Evolutionary conservation across 176 grass and related monocot species (phyloP), one percentile per base, ranked within the genome.

Genomic region (Puccinellia tenuiflora): DNA sequence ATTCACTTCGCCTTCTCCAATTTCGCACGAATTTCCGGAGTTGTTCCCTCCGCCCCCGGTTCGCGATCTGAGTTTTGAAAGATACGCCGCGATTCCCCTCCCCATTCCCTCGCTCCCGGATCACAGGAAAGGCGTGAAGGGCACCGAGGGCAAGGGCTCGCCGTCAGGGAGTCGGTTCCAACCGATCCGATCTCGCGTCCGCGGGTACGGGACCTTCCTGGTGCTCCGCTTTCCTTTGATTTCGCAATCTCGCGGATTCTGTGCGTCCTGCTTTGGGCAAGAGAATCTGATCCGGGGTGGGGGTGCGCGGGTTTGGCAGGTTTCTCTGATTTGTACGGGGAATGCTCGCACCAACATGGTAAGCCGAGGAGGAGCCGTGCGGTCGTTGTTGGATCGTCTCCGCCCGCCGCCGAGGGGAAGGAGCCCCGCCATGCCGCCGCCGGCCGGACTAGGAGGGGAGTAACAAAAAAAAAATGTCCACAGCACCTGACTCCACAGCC

Each of bases 271-370:
- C 54, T 21, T 61, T 47, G 66, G 65, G 82, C 20, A 5, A 7
- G 40, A n/a, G 28, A 79, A 83, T 73, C 74, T 78, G 53, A 29
- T 83, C 64, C 65, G 79, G 2, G 18, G 33, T n/a, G 43, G 10
- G 33, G 70, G 68, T 63, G 62, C 21, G 71, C 43, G 6, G 40
- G 9, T 25, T 73, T 68, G 65, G 65, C 88, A 79, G 88, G 79
- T 73, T 73, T 18, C 28, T 45, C 7, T 68, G 56, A 28, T 72
- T 61, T 73, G 69, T 39, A 52, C 59, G 55, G 59, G 85, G 88
- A 98, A 95, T 95, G 95, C 81, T 81, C 71, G 85, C 71, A 25
- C 22, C 68, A 38, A 86, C 28, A 98, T 98, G 95, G 82, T 95
- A 91, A 82, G 13, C 81, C 83, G 84, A 76, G 72, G 84, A 76